Base-by-base conservation (phyloP, 176 grass and related monocot genomes). In the Triticum dicoccoides region DNA sequence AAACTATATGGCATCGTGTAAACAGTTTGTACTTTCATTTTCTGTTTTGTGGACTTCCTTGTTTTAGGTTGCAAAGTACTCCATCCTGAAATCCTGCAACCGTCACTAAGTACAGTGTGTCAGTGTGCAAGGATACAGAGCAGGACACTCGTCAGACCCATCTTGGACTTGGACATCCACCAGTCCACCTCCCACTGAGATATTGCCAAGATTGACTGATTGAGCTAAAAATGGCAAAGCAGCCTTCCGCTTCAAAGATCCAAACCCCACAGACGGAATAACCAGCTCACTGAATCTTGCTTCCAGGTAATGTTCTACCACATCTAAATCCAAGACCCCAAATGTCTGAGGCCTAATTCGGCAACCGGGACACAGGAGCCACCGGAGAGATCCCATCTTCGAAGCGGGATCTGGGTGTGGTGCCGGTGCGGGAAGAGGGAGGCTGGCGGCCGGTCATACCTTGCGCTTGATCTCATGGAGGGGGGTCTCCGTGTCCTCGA, bases 381-480 rank as follows among this genome's bases (percentile, higher is more conserved):
- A 30, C 25, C 34, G 39, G 3, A 29, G 62, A 89, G 82, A 88
- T 83, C 71, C 49, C 69, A 83, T 81, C 35, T 81, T 87, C 15
- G 27, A n/a, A 86, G 72, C 84, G 68, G 77, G 81, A 93, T 96
- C 89, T 93, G 79, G 58, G 7, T 52, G 44, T 8, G 15, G 51
- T 11, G 29, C 64, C 14, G 79, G 44, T 3, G 65, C 59, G 61
- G 21, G 65, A 81, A 25, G 42, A 38, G 74, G 44, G 37, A 67
- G 34, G 85, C 37, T 23, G n/a, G 56, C 20, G 56, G 20, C 56
- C 56, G 77, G 5, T 45, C 67, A 44, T 78, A 97, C 95, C 95
- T 97, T 97, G 14, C 92, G 80, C 92, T 98, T 98, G 92, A 94
- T 94, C 87, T 96, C 94, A 81, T 98, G 88, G 89, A 99, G 64